phyloP scores from a whole-genome alignment of 371 early-diverging fungal genomes.

The Umbelopsis sp. region DNA sequence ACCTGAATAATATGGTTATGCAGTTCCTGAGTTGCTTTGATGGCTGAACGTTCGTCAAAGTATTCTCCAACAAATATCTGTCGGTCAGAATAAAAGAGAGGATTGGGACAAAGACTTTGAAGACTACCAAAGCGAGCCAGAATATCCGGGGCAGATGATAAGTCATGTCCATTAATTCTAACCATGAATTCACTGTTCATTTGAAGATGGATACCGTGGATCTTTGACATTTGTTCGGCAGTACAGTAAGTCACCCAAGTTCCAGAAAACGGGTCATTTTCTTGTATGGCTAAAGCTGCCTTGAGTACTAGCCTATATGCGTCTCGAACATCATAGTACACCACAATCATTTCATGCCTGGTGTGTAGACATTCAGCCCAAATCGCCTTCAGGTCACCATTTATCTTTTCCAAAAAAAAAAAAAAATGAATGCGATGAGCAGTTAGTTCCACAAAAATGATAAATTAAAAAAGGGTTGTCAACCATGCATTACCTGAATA shows the following conservation, averaged over 20 bases:
- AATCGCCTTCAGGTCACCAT: constrained; percentile 11
- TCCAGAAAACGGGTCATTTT: background rate
- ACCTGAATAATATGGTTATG: constrained; percentile 27
- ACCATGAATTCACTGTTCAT: background rate
- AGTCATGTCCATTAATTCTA: background rate
- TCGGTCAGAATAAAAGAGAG: background rate
- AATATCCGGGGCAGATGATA: background rate
- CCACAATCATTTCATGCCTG: background rate
- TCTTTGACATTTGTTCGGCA: background rate
- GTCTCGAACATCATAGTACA: constrained; percentile 13
- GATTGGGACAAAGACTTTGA: background rate
- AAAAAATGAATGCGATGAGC: too few relatives aligned
- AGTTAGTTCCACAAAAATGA: too few relatives aligned
- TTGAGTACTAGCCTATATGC: background rate
- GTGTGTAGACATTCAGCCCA: background rate
- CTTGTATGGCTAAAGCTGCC: background rate
- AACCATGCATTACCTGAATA: background rate
- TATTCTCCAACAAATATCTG: constrained; percentile 33
- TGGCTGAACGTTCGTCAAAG: constrained; percentile 38
- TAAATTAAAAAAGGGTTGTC: too few relatives aligned
- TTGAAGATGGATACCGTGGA: background rate
- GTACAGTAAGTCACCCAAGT: constrained; percentile 3
- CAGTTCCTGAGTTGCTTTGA: constrained; percentile 25
- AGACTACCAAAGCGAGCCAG: constrained; percentile 10
- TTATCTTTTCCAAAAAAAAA: background rate